Percentiles rank a stretch among this genome's conserved stretches.
These are phyloP conservation scores for Fusarium burgessii DNA, from an alignment of 2,329 filamentous ascomycete species.

Conservation along the genomic window DNA sequence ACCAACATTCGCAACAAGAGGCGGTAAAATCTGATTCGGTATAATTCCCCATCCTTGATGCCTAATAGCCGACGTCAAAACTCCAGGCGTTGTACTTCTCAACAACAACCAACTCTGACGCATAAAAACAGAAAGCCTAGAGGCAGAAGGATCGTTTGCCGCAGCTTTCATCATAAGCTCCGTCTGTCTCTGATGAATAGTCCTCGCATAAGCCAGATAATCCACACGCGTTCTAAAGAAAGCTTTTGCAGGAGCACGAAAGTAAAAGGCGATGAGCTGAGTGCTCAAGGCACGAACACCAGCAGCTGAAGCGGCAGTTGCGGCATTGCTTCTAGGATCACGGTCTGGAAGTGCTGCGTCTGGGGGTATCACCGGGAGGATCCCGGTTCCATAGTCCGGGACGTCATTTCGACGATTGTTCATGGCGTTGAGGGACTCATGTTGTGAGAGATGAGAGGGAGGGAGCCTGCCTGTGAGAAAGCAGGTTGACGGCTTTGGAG, in stretches of 20 bases:
- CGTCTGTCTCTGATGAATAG: slow-evolving; percentile 62
- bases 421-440: slow-evolving; percentile 53
- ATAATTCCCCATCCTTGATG: slow-evolving; percentile 81
- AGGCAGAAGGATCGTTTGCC: slow-evolving; percentile 51
- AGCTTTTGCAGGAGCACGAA: slow-evolving; percentile 88
- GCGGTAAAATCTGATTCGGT: slow-evolving; percentile 81
- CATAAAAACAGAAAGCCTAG: slow-evolving; percentile 50
- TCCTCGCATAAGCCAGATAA: slow-evolving; percentile 73
- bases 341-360: slow-evolving; percentile 59
- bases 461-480: not conserved
- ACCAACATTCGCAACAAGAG: slow-evolving; percentile 78
- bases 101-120: slow-evolving; percentile 62
- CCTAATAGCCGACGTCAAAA: slow-evolving; percentile 74
- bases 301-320: slow-evolving; percentile 84
- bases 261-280: slow-evolving; percentile 90
- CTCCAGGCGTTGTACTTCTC: slow-evolving; percentile 75
- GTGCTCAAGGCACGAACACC: slow-evolving; percentile 86
- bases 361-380: slow-evolving; percentile 60
- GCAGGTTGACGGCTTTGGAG: slow-evolving; percentile 9
- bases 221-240: slow-evolving; percentile 93
- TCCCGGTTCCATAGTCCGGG: slow-evolving; percentile 45
- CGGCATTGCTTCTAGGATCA: slow-evolving; percentile 65
- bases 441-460: slow-evolving; percentile 23
- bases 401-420: slow-evolving; percentile 50
- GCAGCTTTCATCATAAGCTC: slow-evolving; percentile 53